Base-by-base conservation (phyloP, 176 grass and related monocot genomes). In the Puya raimondii region DNA sequence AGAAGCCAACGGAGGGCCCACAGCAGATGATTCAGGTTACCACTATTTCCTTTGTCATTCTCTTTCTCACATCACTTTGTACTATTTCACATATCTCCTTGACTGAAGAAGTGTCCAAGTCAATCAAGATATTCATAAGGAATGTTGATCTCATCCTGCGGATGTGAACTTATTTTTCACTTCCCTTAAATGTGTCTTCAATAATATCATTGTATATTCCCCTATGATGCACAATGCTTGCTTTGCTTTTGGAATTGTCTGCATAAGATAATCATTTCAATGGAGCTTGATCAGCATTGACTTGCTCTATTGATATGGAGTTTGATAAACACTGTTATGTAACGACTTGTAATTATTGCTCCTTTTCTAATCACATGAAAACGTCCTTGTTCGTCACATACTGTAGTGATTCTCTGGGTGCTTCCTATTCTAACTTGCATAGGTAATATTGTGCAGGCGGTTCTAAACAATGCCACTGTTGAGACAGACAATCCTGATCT, bases 11-110 rank as follows among this genome's bases (percentile, higher is more conserved):
- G 9, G 94, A 99, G 63, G 84, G 90, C 18, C 94, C 94, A 0
- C 94, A 99, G 58, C 94, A 99, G 80, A 99, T 99, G 94, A 99
- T 99, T 78, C 94, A 99, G 94, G 94, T 99, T 67, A n/a, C 48
- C 42, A 23, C 48, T 42, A 79, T 57, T 84, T 15, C 65, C 63
- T 63, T 73, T 49, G 11, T 23, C 20, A 81, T 72, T 75, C 4
- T 4, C 14, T 54, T 66, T 18, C 18, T 64, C 42, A 9, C n/a
- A 0, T 27, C 12, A 26, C 16, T 70, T 50, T 18, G 21, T 18
- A 59, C 15, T 20, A 61, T 9, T 9, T 61, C 6, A 16, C 17
- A 0, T 61, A 61, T 18, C 21, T 20, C 56, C 10, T 61, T 61
- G 16, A 61, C 12, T 42, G 33, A 42, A 42, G 33, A 42, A 42